phyloP scores from a whole-genome alignment of 2,329 filamentous ascomycete species.

The Exserohilum rostratum region DNA sequence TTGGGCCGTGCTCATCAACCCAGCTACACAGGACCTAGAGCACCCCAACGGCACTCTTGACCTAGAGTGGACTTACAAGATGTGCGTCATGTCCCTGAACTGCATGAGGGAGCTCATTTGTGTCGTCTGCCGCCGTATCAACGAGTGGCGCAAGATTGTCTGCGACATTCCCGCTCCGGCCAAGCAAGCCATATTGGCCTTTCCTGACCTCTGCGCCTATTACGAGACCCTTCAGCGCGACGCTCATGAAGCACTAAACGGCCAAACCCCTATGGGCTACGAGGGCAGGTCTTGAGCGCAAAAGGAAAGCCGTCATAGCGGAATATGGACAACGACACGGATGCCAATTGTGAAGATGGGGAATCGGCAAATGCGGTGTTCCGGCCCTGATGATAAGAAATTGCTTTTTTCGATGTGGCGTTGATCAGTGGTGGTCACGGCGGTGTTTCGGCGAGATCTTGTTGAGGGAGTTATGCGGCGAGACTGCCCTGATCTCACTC shows the following conservation, averaged over 20 bases:
- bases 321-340: not conserved
- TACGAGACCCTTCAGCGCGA: slow-evolving; percentile 28
- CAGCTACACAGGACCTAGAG: slow-evolving; percentile 31
- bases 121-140: slow-evolving; percentile 19
- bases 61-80: slow-evolving; percentile 17
- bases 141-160: slow-evolving; percentile 27
- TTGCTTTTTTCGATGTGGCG: not conserved
- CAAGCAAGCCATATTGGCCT: slow-evolving; percentile 21
- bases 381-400: not conserved
- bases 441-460: slow-evolving; percentile 9
- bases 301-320: not conserved
- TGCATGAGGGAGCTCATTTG: slow-evolving; percentile 30
- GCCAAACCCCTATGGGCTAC: slow-evolving; percentile 27
- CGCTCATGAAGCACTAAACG: slow-evolving; percentile 25
- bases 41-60: slow-evolving; percentile 31
- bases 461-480: not conserved
- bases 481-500: slow-evolving; percentile 1
- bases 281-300: not conserved
- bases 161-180: slow-evolving; percentile 29
- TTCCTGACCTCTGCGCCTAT: slow-evolving; percentile 24
- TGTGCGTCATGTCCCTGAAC: slow-evolving; percentile 24
- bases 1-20: slow-evolving; percentile 35
- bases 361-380: not conserved
- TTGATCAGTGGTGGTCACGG: not conserved
- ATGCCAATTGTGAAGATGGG: not conserved